These are phyloP conservation scores for Cadophora luteo-olivacea DNA, from an alignment of 2,329 filamentous ascomycete species.

Conservation along the genomic window DNA sequence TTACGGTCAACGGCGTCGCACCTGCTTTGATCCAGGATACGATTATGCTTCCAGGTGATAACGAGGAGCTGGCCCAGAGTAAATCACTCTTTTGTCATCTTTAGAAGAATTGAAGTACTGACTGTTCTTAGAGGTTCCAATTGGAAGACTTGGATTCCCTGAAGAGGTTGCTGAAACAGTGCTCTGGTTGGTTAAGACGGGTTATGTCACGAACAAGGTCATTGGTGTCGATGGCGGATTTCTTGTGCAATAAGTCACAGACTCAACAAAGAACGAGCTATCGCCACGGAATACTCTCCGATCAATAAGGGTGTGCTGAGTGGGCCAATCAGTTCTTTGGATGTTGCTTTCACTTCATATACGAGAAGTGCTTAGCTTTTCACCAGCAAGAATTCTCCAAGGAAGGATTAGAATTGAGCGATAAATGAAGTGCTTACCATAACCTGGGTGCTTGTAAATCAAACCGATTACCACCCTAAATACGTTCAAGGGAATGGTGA, in stretches of 20 bases:
- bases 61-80: constrained; percentile 44
- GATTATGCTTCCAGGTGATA: constrained; percentile 49
- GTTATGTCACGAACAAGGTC: constrained; percentile 54
- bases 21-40: constrained; percentile 55
- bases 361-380: too few relatives aligned
- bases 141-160: constrained; percentile 52
- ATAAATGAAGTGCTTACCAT: too few relatives aligned
- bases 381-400: too few relatives aligned
- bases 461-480: too few relatives aligned
- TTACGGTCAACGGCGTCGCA: constrained; percentile 56
- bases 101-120: constrained; percentile 31
- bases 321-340: too few relatives aligned
- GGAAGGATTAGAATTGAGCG: too few relatives aligned
- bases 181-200: constrained; percentile 53
- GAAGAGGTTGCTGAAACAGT: constrained; percentile 56
- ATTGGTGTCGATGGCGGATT: constrained; percentile 50
- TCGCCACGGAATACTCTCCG: too few relatives aligned
- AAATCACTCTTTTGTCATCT: constrained; percentile 22
- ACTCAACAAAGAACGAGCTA: too few relatives aligned
- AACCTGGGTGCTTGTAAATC: too few relatives aligned
- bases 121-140: constrained; percentile 46
- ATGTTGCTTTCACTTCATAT: too few relatives aligned
- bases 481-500: too few relatives aligned
- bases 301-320: too few relatives aligned
- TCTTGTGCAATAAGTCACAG: constrained; percentile 42